These are phyloP conservation scores for Pinus taeda DNA, from an alignment of 75 land plant species.

Conservation along the genomic window DNA sequence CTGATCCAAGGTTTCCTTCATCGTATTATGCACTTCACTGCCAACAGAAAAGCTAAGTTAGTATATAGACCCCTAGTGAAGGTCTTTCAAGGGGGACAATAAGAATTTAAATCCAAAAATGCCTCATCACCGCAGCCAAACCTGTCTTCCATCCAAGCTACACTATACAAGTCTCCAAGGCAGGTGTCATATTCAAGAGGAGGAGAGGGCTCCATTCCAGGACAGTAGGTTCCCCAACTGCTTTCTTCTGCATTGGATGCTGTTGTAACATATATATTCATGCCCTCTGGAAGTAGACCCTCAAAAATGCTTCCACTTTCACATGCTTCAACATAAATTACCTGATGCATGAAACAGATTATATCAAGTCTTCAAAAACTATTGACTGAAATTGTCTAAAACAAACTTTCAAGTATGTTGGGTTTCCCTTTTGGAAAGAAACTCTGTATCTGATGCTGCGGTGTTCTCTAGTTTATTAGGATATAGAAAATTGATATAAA, in stretches of 20 bases:
- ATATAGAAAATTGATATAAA: background rate
- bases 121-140: constrained; percentile 12
- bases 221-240: constrained; percentile 95
- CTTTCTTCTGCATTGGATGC: constrained; percentile 90
- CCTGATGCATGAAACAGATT: constrained; percentile 31
- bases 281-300: constrained; percentile 72
- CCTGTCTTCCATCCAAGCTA: constrained; percentile 99
- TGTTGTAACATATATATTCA: constrained; percentile 85
- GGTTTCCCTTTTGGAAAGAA: background rate
- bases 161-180: constrained; percentile 87
- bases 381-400: background rate
- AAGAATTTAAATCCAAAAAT: background rate
- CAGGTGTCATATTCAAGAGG: constrained; percentile 85
- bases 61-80: background rate
- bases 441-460: background rate
- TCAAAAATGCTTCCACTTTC: constrained; percentile 96
- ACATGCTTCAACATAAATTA: constrained; percentile 89
- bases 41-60: constrained; percentile 5
- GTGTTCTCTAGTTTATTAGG: no score
- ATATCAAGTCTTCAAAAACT: background rate
- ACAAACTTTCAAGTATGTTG: background rate
- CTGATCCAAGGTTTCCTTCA: constrained; percentile 65
- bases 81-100: background rate
- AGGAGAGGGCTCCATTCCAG: constrained; percentile 86
- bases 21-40: constrained; percentile 84